Evolutionary conservation across 2,329 filamentous ascomycete genomes (phyloP).

Genomic region (Lachnellula occidentalis): DNA sequence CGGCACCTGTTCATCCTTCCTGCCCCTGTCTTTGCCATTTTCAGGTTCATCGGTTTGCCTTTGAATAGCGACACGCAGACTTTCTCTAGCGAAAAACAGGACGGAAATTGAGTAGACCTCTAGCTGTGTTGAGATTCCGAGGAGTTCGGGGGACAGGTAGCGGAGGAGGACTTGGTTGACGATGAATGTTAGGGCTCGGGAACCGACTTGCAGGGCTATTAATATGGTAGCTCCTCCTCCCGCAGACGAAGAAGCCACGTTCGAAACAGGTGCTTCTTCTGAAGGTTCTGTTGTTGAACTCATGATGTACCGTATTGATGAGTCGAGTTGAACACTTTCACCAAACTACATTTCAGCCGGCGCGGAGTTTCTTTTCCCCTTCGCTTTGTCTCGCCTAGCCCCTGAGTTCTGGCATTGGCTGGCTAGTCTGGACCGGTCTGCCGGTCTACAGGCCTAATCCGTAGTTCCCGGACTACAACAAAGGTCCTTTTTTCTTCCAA

Average conservation of each 20-base stretch:
- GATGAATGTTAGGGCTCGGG: conserved; percentile 82
- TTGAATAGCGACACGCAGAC: conserved; percentile 84
- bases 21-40: conserved; percentile 17
- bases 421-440: background rate
- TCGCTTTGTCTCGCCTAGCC: background rate
- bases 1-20: conserved; percentile 14
- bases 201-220: conserved; percentile 80
- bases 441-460: too few relatives aligned
- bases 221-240: conserved; percentile 40
- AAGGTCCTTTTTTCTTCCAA: too few relatives aligned
- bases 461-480: too few relatives aligned
- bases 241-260: conserved; percentile 17
- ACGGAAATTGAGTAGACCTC: conserved; percentile 90
- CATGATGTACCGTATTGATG: background rate
- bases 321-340: background rate
- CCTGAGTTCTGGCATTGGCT: background rate
- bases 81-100: conserved; percentile 92
- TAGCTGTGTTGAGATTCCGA: conserved; percentile 83
- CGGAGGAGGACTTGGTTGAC: conserved; percentile 90
- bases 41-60: conserved; percentile 50
- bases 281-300: background rate
- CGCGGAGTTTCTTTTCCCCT: background rate
- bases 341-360: background rate
- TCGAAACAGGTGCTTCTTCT: background rate
- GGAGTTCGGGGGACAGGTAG: conserved; percentile 75